These are phyloP conservation scores for Musa balbisiana DNA, from an alignment of 202 grass and related monocot genomes.

Conservation along the genomic window DNA sequence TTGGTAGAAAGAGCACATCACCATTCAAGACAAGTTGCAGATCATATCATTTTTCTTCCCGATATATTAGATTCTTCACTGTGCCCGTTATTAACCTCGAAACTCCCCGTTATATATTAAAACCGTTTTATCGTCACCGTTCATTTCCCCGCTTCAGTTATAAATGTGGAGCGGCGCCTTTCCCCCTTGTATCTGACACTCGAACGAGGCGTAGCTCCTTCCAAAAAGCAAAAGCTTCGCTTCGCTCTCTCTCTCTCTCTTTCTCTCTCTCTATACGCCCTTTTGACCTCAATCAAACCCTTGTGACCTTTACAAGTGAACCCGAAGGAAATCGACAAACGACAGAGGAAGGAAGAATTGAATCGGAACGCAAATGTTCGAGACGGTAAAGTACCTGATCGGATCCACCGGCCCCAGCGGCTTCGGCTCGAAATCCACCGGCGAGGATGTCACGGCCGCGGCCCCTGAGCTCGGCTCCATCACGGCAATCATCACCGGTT, in stretches of 20 bases:
- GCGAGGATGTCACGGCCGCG: conserved; percentile 42
- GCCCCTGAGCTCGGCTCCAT: conserved; percentile 31
- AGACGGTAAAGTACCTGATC: conserved; percentile 57
- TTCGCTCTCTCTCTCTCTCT: neutral
- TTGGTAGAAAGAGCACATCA: neutral
- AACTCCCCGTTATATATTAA: neutral
- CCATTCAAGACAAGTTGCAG: neutral
- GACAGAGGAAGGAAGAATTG: no score
- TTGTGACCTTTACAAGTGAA: neutral
- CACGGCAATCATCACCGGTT: conserved; percentile 72
- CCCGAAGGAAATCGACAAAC: neutral
- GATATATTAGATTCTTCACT: neutral
- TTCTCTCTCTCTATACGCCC: neutral
- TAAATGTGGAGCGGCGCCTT: conserved; percentile 38
- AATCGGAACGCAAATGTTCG: conserved; percentile 32
- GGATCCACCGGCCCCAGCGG: conserved; percentile 54
- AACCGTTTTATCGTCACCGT: neutral
- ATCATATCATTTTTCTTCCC: neutral
- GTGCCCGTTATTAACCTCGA: neutral
- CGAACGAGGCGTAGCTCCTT: no score
- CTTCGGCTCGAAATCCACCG: conserved; percentile 78
- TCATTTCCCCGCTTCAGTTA: conserved; percentile 29
- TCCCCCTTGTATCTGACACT: neutral
- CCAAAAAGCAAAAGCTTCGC: neutral
- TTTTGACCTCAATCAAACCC: neutral